A percentile compares a stretch with the other conserved stretches of the same genome.
phyloP scores from a whole-genome alignment of 208 protist species.

The Zelonia costaricensis region DNA sequence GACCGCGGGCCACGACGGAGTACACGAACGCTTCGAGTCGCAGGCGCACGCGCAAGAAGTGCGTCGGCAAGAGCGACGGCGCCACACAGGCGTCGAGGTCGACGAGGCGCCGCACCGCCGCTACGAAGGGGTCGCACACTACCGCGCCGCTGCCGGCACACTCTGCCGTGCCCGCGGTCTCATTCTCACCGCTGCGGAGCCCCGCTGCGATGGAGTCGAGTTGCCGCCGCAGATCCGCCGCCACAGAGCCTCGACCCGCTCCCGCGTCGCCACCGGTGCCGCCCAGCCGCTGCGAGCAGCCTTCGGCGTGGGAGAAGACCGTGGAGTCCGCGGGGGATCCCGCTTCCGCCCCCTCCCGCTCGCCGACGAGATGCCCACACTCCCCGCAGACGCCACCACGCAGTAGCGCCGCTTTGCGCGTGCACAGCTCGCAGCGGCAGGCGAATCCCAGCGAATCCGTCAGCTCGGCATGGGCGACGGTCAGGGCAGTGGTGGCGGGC shows the following conservation, averaged over 20 bases:
- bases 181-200: not conserved
- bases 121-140: slow-evolving; percentile 9
- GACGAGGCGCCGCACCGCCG: slow-evolving; percentile 44
- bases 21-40: slow-evolving; percentile 54
- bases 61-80: slow-evolving; percentile 44
- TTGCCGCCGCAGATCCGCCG: slow-evolving; percentile 3
- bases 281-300: slow-evolving; percentile 2
- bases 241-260: not conserved
- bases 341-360: not conserved
- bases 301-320: slow-evolving; percentile 12
- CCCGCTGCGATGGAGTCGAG: slow-evolving; percentile 7
- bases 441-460: slow-evolving; percentile 30
- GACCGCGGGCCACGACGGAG: slow-evolving; percentile 20
- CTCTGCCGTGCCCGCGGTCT: not conserved
- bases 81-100: slow-evolving; percentile 36
- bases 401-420: slow-evolving; percentile 31
- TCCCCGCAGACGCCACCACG: slow-evolving; percentile 53
- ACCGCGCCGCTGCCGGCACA: not conserved
- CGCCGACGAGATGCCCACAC: slow-evolving; percentile 50
- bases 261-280: no score
- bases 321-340: no score
- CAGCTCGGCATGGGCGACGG: slow-evolving; percentile 27
- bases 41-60: slow-evolving; percentile 48
- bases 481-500: slow-evolving; percentile 34
- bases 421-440: slow-evolving; percentile 58